A percentile compares a stretch with the other conserved stretches of the same genome.
These are phyloP conservation scores for Cucurbitaria berberidis DNA, from an alignment of 2,329 filamentous ascomycete species.

Conservation along the genomic window DNA sequence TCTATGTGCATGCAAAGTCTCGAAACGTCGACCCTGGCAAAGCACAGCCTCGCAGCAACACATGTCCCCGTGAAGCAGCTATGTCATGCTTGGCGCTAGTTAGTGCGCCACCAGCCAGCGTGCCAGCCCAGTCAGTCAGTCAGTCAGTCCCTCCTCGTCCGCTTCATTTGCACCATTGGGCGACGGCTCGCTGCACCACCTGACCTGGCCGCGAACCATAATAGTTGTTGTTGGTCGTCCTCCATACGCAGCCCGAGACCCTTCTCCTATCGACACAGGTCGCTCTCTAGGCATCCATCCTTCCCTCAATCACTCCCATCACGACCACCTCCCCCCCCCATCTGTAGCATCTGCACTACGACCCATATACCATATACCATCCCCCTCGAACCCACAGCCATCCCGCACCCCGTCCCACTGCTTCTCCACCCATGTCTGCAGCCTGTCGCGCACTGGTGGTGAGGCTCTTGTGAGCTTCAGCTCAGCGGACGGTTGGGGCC, in stretches of 20 bases:
- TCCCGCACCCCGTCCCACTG: slow-evolving; percentile 2
- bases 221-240: neutral
- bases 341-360: slow-evolving; percentile 10
- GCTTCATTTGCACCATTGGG: slow-evolving; percentile 14
- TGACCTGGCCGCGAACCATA: neutral
- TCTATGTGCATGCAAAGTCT: slow-evolving; percentile 14
- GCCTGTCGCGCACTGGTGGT: slow-evolving; percentile 30
- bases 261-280: neutral
- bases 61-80: slow-evolving; percentile 1
- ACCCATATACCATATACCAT: neutral
- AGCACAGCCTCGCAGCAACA: slow-evolving; percentile 13
- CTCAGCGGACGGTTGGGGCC: slow-evolving; percentile 22
- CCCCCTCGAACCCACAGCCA: neutral
- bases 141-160: slow-evolving; percentile 11
- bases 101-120: no score
- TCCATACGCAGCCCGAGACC: neutral
- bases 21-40: neutral
- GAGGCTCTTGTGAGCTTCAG: slow-evolving; percentile 42
- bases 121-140: no score
- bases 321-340: no score
- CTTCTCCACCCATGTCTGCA: slow-evolving; percentile 35
- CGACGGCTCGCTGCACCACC: slow-evolving; percentile 7
- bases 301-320: slow-evolving; percentile 14
- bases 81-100: slow-evolving; percentile 19
- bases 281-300: neutral